These are phyloP conservation scores for Bauhinia variegata DNA, from an alignment of 306 rosid species.

Conservation along the genomic window DNA sequence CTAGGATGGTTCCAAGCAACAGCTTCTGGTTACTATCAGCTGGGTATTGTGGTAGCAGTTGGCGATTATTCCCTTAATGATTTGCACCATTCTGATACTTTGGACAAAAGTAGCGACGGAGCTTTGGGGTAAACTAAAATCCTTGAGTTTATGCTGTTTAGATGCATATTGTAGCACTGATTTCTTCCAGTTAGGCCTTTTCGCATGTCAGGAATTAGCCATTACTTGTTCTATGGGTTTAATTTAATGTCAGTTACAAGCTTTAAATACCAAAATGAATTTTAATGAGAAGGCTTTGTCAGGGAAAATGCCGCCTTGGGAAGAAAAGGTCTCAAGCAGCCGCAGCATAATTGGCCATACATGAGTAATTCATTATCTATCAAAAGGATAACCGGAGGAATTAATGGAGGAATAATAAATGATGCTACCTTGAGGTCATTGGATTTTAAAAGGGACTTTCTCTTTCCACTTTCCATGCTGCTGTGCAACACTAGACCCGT, in stretches of 20 bases:
- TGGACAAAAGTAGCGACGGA: constrained; percentile 53
- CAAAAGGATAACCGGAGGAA: constrained; percentile 88
- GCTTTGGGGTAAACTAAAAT: constrained; percentile 52
- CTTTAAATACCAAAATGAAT: constrained; percentile 16
- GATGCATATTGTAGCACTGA: constrained; percentile 5
- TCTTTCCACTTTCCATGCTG: constrained; percentile 77
- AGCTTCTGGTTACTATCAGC: constrained; percentile 98
- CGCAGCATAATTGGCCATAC: constrained; percentile 70
- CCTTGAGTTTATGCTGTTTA: constrained; percentile 26
- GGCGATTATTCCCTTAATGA: constrained; percentile 74
- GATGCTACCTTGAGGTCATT: constrained; percentile 71
- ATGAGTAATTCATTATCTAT: constrained; percentile 73
- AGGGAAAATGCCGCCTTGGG: constrained; percentile 58
- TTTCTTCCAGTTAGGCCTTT: constrained; percentile 26
- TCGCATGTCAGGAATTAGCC: constrained; percentile 22
- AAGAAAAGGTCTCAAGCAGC: constrained; percentile 58
- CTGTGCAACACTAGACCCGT: constrained; percentile 92
- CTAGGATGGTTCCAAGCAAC: constrained; percentile 99
- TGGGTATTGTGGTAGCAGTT: constrained; percentile 83
- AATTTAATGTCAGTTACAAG: constrained; percentile 19
- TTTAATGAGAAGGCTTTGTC: constrained; percentile 18
- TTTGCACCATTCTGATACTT: constrained; percentile 56
- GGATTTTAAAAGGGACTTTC: constrained; percentile 75
- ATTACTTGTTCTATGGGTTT: constrained; percentile 22
- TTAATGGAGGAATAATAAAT: constrained; percentile 89